Base-by-base conservation (phyloP, 2,329 filamentous ascomycete genomes). In the Nannizzia gypsea region DNA sequence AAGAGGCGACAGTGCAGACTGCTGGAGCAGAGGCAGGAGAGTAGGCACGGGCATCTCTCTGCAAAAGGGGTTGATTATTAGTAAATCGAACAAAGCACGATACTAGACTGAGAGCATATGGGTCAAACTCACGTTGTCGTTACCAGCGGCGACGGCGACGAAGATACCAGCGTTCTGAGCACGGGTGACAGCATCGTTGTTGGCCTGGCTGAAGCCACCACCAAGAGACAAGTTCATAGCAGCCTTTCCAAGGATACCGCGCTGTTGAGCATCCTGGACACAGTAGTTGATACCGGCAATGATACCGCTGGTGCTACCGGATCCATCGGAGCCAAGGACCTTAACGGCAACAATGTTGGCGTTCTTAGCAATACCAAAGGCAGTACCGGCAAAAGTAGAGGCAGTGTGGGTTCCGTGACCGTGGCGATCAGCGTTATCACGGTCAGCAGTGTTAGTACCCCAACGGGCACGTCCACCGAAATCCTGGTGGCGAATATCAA, bases 281-380 rank as follows among this genome's bases (percentile, higher is more conserved):
- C 70, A 70, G 70, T 68, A 74, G 38, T 72, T 67, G 67, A 82
- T 80, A 24, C 78, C 81, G 24, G 73, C 69, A 62, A 83, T 74
- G 63, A 80, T 78, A 64, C 74, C 73, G 20, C 72, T 70, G 56
- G 71, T 73, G 26, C 71, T 76, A 31, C 80, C 80, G 52, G 72
- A 72, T 48, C 77, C 76, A 11, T 76, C 67, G 24, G 70, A 71
- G 50, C 74, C 74, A 20, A 80, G 72, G 61, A 72, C 78, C 69
- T 80, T 81, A 61, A 83, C 77, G 58, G 77, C 77, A 34, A 75
- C 64, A 26, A 76, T 62, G 36, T 63, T 69, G 36, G 72, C 67
- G 60, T 70, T 68, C 64, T 74, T 74, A 22, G 73, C 69, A 59
- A 76, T 65, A 61, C 73, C 73, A 58, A 68, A 74, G 5, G 65